Evolutionary conservation across 2,329 filamentous ascomycete species (phyloP).

Genomic region (Drechslerella coelobrocha): DNA sequence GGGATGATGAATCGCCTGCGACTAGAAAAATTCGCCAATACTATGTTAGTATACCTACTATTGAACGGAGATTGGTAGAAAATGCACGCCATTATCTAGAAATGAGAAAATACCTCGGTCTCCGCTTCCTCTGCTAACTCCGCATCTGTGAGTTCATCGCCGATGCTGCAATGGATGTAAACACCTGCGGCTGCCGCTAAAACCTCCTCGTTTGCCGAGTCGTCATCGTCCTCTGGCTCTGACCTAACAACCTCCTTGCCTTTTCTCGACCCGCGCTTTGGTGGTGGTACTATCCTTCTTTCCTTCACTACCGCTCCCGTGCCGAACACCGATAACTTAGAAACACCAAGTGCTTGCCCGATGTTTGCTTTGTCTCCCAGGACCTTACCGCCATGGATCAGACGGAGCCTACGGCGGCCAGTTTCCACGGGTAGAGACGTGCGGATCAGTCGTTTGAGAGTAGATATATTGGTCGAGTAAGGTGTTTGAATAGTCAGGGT

Average conservation of each 20-base stretch:
- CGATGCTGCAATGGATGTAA: constrained; percentile 93
- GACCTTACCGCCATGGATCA: constrained; percentile 89
- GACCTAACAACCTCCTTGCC: constrained; percentile 55
- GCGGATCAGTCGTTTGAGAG: constrained; percentile 83
- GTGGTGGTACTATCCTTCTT: constrained; percentile 32
- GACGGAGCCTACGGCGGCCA: constrained; percentile 75
- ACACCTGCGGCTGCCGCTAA: constrained; percentile 62
- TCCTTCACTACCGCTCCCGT: constrained; percentile 53
- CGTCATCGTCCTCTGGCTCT: constrained; percentile 8
- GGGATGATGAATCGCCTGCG: constrained; percentile 53
- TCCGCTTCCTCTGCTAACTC: constrained; percentile 74
- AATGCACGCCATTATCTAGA: constrained; percentile 50
- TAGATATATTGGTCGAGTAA: constrained; percentile 72
- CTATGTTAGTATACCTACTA: constrained; percentile 38
- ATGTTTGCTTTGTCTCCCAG: constrained; percentile 77
- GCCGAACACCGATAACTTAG: constrained; percentile 64
- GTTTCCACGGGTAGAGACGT: constrained; percentile 69
- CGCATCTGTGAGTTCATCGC: constrained; percentile 62
- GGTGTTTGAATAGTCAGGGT: constrained; percentile 76
- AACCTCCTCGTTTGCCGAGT: background rate
- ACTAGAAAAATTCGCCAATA: constrained; percentile 1
- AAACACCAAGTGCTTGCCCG: constrained; percentile 70
- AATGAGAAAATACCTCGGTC: constrained; percentile 41
- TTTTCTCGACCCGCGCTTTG: constrained; percentile 49
- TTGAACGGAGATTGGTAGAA: constrained; percentile 50